These are phyloP conservation scores for Durusdinium trenchii DNA, from an alignment of 73 alveolate genomes.

Conservation along the genomic window DNA sequence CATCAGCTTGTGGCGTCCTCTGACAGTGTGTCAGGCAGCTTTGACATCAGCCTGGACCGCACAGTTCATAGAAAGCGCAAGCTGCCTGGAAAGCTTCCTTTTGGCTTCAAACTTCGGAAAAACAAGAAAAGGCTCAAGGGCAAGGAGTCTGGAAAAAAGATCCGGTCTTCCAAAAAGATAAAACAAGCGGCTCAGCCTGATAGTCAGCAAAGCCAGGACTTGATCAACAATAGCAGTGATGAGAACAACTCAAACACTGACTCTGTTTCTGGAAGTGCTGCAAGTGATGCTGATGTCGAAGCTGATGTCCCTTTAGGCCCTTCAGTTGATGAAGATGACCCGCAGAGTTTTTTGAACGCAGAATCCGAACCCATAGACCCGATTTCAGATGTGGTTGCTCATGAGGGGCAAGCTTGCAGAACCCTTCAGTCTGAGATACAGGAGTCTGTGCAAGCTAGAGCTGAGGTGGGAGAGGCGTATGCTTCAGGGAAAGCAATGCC, in stretches of 20 bases:
- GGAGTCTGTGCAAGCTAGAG: neutral
- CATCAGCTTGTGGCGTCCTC: neutral
- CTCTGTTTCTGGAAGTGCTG: neutral
- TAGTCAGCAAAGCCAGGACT: too few species aligned
- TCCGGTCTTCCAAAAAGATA: too few species aligned
- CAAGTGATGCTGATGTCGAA: neutral
- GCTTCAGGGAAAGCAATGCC: neutral
- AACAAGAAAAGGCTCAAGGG: neutral
- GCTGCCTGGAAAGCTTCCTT: neutral
- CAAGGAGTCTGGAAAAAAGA: neutral
- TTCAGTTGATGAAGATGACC: neutral
- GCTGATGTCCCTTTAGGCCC: too few species aligned
- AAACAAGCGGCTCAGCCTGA: too few species aligned
- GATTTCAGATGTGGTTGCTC: neutral
- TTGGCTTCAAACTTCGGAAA: neutral
- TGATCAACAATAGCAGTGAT: neutral
- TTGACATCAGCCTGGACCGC: neutral
- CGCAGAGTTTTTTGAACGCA: too few species aligned
- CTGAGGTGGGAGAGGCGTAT: neutral
- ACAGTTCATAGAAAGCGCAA: neutral
- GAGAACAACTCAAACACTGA: too few species aligned
- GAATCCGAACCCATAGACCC: neutral
- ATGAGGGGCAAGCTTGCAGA: neutral
- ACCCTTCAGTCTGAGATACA: neutral
- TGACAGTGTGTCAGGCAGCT: neutral